A percentile compares a stretch with the other conserved stretches of the same genome.
These are phyloP conservation scores for Suillus alpinus DNA, from an alignment of 768 basidiomycete genomes.

Conservation along the genomic window DNA sequence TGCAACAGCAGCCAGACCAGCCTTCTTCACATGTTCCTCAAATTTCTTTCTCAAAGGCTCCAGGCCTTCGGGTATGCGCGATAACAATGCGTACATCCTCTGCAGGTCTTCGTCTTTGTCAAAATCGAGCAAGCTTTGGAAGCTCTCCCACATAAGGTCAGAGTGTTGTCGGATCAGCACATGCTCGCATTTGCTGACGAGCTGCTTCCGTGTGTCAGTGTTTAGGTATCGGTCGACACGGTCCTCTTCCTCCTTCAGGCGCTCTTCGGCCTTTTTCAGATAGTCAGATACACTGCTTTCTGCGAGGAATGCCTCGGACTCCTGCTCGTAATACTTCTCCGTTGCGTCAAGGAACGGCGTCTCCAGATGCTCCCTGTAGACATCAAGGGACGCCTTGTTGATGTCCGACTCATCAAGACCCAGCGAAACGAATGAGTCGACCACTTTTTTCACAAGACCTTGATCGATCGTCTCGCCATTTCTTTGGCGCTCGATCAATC, in stretches of 20 bases:
- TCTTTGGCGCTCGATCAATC: constrained; percentile 88
- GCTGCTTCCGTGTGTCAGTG: constrained; percentile 79
- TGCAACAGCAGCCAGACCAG: constrained; percentile 78
- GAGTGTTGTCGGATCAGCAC: constrained; percentile 88
- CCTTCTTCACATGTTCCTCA: constrained; percentile 92
- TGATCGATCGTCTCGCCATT: constrained; percentile 95
- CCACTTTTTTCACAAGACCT: constrained; percentile 88
- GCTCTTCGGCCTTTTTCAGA: constrained; percentile 90
- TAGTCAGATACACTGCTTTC: constrained; percentile 92
- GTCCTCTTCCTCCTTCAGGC: constrained; percentile 91
- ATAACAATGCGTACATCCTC: constrained; percentile 91
- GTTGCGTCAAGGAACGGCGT: constrained; percentile 85
- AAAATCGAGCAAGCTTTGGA: constrained; percentile 84
- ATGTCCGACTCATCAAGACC: constrained; percentile 91
- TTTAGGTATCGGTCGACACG: constrained; percentile 93
- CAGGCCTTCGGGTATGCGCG: constrained; percentile 85
- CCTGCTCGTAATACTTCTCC: constrained; percentile 87
- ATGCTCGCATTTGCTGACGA: constrained; percentile 83
- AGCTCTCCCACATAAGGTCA: constrained; percentile 87
- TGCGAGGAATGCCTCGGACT: constrained; percentile 87
- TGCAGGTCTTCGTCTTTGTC: constrained; percentile 95
- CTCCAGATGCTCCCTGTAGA: constrained; percentile 92
- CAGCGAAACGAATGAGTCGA: constrained; percentile 93
- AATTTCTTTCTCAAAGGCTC: constrained; percentile 91
- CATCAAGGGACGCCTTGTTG: constrained; percentile 89